Percentiles rank a stretch among this genome's conserved stretches.
Evolutionary conservation across 1,284 basidiomycete genomes (phyloP).

Genomic region (Cystobasidium sp.): DNA sequence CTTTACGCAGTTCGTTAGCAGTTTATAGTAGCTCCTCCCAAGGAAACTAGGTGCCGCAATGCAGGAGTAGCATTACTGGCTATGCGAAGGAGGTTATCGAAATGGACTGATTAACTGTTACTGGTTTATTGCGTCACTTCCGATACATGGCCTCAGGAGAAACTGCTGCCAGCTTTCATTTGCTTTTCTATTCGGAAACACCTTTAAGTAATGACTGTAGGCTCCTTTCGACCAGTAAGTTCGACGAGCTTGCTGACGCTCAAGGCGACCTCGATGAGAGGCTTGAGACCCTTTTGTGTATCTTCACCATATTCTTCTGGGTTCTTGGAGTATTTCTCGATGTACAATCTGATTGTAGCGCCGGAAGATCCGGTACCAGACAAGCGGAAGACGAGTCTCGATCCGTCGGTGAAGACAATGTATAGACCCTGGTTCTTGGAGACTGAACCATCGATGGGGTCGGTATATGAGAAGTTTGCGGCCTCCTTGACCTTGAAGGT

Average conservation of each 20-base stretch:
- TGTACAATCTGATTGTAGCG: conserved; percentile 69
- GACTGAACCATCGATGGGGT: conserved; percentile 88
- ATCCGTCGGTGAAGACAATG: conserved; percentile 87
- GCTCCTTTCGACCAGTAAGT: conserved; percentile 82
- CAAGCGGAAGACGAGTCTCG: conserved; percentile 90
- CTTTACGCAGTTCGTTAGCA: not conserved
- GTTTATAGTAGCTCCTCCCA: not conserved
- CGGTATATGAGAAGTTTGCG: conserved; percentile 93
- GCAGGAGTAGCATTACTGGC: too few relatives aligned
- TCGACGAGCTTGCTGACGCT: conserved; percentile 80
- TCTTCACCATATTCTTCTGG: conserved; percentile 72
- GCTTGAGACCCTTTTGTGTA: conserved; percentile 87
- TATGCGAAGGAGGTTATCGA: too few relatives aligned
- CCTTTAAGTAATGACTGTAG: conserved; percentile 83
- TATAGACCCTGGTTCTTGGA: conserved; percentile 96
- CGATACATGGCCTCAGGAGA: too few relatives aligned
- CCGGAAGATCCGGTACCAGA: conserved; percentile 95
- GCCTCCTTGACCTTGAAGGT: conserved; percentile 78
- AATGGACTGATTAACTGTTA: too few relatives aligned
- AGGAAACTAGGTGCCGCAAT: too few relatives aligned
- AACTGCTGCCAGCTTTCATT: not conserved
- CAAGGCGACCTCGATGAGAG: conserved; percentile 92
- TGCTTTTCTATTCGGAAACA: not conserved
- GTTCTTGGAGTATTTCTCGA: conserved; percentile 81
- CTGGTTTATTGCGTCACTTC: too few relatives aligned